These are phyloP conservation scores for Boletus sensibilis DNA, from an alignment of 768 basidiomycete genomes.

Conservation along the genomic window DNA sequence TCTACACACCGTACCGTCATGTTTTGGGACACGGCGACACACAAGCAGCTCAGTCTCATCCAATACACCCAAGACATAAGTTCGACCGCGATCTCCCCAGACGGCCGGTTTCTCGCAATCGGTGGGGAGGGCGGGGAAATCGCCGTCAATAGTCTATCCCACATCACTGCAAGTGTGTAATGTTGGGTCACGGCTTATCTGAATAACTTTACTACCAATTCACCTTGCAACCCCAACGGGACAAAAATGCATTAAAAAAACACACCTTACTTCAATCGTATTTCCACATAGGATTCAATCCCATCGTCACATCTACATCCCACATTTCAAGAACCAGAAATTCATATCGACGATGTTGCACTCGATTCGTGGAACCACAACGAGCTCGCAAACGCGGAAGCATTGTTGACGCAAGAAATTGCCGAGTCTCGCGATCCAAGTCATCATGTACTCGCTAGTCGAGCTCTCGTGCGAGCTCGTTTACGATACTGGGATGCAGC, in stretches of 20 bases:
- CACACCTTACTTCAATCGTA: background rate
- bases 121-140: background rate
- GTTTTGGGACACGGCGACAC: constrained; percentile 6
- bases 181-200: background rate
- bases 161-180: background rate
- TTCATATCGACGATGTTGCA: background rate
- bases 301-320: background rate
- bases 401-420: background rate
- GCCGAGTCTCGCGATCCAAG: background rate
- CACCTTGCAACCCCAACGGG: too few relatives aligned
- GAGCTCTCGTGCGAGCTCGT: too few relatives aligned
- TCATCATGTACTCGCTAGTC: too few relatives aligned
- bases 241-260: too few relatives aligned
- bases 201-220: too few relatives aligned
- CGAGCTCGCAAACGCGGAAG: background rate
- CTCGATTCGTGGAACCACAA: background rate
- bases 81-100: background rate
- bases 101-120: background rate
- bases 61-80: background rate
- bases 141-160: background rate
- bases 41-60: background rate
- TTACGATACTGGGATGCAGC: too few relatives aligned
- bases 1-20: background rate
- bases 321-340: background rate
- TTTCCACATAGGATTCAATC: background rate